Conservation (phyloP, 176 grass and related monocot genomes). For the Puya raimondii region DNA sequence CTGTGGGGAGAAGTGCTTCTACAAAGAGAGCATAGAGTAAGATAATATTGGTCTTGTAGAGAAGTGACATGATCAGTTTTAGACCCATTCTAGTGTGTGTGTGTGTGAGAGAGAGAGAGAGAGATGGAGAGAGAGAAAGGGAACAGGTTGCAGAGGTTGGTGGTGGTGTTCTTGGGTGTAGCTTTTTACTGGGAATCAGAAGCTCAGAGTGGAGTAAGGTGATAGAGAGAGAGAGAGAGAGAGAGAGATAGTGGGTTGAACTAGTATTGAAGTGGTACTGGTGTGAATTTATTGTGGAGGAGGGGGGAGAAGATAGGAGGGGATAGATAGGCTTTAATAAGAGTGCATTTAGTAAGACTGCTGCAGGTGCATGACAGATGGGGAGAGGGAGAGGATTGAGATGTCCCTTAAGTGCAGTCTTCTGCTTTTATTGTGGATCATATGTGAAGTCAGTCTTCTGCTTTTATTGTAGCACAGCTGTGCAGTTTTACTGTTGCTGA, state of each 20-base stretch:
- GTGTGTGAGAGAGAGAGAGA: not conserved
- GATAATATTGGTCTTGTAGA: not conserved
- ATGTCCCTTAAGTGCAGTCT: not conserved
- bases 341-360: not conserved
- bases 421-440: not conserved
- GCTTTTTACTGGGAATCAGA: not conserved
- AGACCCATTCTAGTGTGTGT: not conserved
- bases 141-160: no score
- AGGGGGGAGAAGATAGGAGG: no score
- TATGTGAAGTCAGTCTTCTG: no score
- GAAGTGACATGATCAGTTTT: not conserved
- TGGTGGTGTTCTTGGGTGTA: no score
- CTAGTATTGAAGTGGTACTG: not conserved
- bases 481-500: no score
- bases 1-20: conserved; percentile 18
- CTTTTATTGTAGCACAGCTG: no score
- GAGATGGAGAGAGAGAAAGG: not conserved
- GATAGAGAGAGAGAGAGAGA: not conserved
- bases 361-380: not conserved
- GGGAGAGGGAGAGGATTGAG: not conserved
- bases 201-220: not conserved
- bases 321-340: not conserved
- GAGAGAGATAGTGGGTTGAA: not conserved
- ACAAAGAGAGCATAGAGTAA: conserved; percentile 3
- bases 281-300: not conserved